Evolutionary conservation across 441 rosid genomes (phyloP).

Genomic region (Euphorbia corollata): DNA sequence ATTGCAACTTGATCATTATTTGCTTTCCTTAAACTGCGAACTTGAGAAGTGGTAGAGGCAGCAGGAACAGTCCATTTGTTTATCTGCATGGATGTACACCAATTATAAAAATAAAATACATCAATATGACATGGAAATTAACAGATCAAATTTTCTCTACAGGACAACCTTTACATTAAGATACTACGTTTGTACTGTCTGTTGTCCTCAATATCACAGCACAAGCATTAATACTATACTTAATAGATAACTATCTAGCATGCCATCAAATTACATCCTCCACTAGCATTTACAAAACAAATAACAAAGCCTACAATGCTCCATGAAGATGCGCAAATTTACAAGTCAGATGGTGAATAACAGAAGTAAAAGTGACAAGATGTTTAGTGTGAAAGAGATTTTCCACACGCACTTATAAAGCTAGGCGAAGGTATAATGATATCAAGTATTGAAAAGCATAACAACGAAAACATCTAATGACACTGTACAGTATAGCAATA

Average conservation of each 20-base stretch:
- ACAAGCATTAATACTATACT: not conserved
- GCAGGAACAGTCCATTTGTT: constrained; percentile 69
- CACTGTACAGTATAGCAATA: not conserved
- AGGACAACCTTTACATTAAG: not conserved
- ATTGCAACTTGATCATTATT: constrained; percentile 91
- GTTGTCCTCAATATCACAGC: not conserved
- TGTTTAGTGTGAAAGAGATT: not conserved
- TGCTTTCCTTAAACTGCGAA: constrained; percentile 81
- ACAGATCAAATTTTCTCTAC: not conserved
- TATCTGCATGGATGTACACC: constrained; percentile 43
- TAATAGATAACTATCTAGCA: not conserved
- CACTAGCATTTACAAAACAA: not conserved
- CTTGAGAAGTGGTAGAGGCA: constrained; percentile 62
- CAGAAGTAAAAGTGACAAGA: not conserved
- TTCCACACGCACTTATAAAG: not conserved
- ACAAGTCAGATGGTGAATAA: not conserved
- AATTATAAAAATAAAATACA: not conserved
- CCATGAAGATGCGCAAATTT: not conserved
- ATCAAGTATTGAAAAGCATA: not conserved
- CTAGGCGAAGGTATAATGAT: not conserved
- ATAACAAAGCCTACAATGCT: not conserved
- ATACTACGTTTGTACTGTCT: not conserved
- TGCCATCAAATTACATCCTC: not conserved
- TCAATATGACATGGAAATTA: constrained; percentile 11
- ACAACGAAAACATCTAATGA: not conserved